phyloP scores from a whole-genome alignment of 768 basidiomycete genomes.

The Suillus paluster region DNA sequence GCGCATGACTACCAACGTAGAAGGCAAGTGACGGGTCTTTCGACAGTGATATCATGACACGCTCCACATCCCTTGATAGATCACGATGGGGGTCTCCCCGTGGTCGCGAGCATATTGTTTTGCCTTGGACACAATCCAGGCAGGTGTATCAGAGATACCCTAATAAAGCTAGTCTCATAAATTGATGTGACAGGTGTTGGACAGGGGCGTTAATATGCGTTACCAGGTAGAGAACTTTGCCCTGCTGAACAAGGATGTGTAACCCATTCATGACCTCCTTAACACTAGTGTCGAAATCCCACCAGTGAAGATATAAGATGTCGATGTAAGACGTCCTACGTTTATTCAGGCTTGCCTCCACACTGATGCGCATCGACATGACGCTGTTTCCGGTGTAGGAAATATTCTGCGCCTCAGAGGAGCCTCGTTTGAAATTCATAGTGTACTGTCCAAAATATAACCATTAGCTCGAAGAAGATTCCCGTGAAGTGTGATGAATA shows the following conservation, averaged over 20 bases:
- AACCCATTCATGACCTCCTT: conserved; percentile 57
- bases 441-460: conserved; percentile 17
- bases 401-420: conserved; percentile 19
- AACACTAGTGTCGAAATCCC: conserved; percentile 52
- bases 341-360: conserved; percentile 41
- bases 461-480: background rate
- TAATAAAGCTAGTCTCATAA: too few species aligned
- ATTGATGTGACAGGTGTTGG: background rate
- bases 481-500: too few species aligned
- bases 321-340: conserved; percentile 49
- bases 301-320: conserved; percentile 40
- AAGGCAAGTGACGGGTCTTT: too few species aligned
- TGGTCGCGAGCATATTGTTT: conserved; percentile 53
- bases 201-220: background rate
- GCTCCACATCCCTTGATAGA: conserved; percentile 53
- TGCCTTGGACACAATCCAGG: conserved; percentile 49
- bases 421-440: conserved; percentile 18
- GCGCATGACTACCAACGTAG: too few species aligned
- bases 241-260: conserved; percentile 26
- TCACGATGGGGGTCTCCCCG: conserved; percentile 49
- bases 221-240: conserved; percentile 54
- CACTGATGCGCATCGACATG: conserved; percentile 36
- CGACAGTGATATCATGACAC: too few species aligned
- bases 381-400: conserved; percentile 43
- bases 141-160: conserved; percentile 45